Conservation (phyloP, 1,284 basidiomycete genomes). For the Fereydounia khargensis region DNA sequence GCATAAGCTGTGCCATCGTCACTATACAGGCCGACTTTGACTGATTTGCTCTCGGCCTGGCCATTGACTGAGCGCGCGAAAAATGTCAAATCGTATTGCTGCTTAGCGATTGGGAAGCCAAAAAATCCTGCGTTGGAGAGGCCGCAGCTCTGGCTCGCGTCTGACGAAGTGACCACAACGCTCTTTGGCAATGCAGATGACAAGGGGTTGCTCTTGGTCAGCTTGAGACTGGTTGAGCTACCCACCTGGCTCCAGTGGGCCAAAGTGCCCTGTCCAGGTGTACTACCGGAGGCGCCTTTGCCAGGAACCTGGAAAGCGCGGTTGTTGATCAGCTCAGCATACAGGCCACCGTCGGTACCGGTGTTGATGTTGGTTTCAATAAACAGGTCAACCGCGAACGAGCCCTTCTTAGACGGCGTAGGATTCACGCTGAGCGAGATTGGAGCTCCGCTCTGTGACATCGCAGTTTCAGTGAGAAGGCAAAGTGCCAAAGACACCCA, state of each 20-base stretch:
- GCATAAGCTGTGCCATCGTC: conserved; percentile 6
- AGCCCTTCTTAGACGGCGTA: conserved; percentile 11
- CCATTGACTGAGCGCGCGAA: conserved; percentile 20
- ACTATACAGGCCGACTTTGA: conserved; percentile 23
- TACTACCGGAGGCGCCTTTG: conserved; percentile 4
- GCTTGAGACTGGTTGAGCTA: conserved; percentile 9
- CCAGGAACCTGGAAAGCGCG: conserved; percentile 29
- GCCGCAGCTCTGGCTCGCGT: conserved; percentile 10
- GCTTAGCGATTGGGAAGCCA: conserved; percentile 20
- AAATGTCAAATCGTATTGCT: conserved; percentile 25
- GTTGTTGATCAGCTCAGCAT: conserved; percentile 34
- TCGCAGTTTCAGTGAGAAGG: too few relatives aligned
- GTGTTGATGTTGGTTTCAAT: conserved; percentile 40
- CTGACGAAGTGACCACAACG: conserved; percentile 9
- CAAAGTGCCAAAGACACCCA: too few relatives aligned
- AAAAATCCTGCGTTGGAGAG: conserved; percentile 25
- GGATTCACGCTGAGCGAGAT: conserved; percentile 5
- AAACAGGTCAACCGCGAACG: conserved; percentile 20
- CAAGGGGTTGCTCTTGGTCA: conserved; percentile 11
- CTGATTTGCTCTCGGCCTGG: conserved; percentile 2
- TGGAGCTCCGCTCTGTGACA: too few relatives aligned
- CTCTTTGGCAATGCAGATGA: conserved; percentile 21
- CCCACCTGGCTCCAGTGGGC: conserved; percentile 11
- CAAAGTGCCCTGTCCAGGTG: conserved; percentile 18
- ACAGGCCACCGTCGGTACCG: conserved; percentile 40